Evolutionary conservation across 2,329 filamentous ascomycete species (phyloP).

Genomic region (Aspergillus udagawae): DNA sequence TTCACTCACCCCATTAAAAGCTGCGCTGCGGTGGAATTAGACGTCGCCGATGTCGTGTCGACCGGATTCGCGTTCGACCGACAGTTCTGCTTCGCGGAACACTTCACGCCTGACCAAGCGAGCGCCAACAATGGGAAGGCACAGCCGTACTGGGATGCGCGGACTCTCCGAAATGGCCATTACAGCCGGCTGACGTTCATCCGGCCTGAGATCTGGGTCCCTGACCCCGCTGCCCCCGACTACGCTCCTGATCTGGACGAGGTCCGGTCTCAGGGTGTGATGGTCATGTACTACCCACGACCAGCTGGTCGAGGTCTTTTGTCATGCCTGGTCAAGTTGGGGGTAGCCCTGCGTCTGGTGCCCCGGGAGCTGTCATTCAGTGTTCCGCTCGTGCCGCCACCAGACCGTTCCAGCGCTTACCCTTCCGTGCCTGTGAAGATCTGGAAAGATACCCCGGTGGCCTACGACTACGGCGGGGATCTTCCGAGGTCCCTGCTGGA

Average conservation of each 20-base stretch:
- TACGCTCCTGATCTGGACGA: constrained; percentile 45
- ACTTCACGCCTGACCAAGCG: constrained; percentile 32
- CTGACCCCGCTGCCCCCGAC: constrained; percentile 42
- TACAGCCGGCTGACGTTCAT: constrained; percentile 66
- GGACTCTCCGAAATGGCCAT: constrained; percentile 41
- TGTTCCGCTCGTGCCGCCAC: constrained; percentile 51
- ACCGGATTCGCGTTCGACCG: constrained; percentile 75
- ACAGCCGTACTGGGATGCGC: constrained; percentile 42
- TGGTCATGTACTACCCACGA: constrained; percentile 48
- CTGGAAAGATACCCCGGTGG: constrained; percentile 52
- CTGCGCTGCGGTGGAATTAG: constrained; percentile 71
- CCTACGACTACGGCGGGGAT: constrained; percentile 37
- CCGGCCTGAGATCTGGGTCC: constrained; percentile 58
- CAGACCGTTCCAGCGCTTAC: constrained; percentile 41
- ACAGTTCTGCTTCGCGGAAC: constrained; percentile 76
- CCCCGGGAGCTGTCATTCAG: constrained; percentile 43
- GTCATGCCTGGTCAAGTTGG: constrained; percentile 18
- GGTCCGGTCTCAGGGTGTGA: constrained; percentile 49
- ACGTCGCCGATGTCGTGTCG: constrained; percentile 58
- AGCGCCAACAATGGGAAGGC: background rate
- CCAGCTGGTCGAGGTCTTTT: constrained; percentile 6
- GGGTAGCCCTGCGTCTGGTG: constrained; percentile 28
- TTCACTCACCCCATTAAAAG: constrained; percentile 82
- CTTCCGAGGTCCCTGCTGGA: constrained; percentile 47
- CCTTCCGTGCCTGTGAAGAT: constrained; percentile 47